Conservation (phyloP, 2,329 filamentous ascomycete species). For the Hyphodiscus sp. region DNA sequence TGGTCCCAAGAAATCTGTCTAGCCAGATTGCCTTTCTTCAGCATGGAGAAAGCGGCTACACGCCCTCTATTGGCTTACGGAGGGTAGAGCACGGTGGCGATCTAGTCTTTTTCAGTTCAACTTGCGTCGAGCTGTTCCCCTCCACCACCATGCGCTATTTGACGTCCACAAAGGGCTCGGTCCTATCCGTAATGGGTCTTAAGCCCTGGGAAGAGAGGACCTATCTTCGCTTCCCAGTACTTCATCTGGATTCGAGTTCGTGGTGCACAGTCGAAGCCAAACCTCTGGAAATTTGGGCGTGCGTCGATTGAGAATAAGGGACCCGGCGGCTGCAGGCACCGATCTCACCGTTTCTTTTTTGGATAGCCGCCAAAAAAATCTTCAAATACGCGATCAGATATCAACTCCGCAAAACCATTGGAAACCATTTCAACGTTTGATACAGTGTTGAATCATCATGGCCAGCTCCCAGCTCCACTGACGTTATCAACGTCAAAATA, state of each 20-base stretch:
- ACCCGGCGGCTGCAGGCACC: not conserved
- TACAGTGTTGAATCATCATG: not conserved
- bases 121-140: not conserved
- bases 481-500: not conserved
- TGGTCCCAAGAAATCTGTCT: not conserved
- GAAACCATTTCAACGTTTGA: not conserved
- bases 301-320: not conserved
- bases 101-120: not conserved
- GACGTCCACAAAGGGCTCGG: not conserved
- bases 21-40: not conserved
- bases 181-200: not conserved
- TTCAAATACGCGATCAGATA: not conserved
- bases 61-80: not conserved
- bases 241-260: not conserved
- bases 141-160: not conserved
- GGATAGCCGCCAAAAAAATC: not conserved
- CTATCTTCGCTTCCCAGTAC: not conserved
- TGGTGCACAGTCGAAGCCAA: not conserved
- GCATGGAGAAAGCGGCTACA: not conserved
- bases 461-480: not conserved
- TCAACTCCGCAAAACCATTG: not conserved
- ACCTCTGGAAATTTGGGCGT: not conserved
- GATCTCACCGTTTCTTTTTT: not conserved
- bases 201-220: not conserved
- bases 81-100: not conserved